Percentiles rank a stretch among this genome's conserved stretches.
These are phyloP conservation scores for Zopfochytrium polystomum DNA, from an alignment of 371 early-diverging fungal genomes.

Conservation along the genomic window DNA sequence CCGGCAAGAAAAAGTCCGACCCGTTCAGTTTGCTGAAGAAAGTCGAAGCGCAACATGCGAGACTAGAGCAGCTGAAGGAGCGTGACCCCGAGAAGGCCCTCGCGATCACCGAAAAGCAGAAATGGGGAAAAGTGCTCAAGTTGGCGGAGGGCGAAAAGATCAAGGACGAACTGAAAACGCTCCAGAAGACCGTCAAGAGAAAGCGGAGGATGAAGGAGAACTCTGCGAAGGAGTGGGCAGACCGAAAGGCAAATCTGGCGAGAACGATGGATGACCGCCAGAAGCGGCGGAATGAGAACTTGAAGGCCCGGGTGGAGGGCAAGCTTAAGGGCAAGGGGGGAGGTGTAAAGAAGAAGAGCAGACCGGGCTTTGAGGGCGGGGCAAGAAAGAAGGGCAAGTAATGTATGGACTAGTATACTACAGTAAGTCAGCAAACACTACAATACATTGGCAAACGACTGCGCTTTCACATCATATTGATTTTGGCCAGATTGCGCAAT, in stretches of 20 bases:
- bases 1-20: slow-evolving; percentile 63
- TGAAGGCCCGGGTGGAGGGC: slow-evolving; percentile 67
- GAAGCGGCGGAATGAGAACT: slow-evolving; percentile 71
- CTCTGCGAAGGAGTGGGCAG: slow-evolving; percentile 75
- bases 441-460: too few relatives aligned
- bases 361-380: slow-evolving; percentile 42
- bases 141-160: slow-evolving; percentile 84
- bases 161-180: slow-evolving; percentile 81
- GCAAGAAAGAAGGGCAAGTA: slow-evolving; percentile 31
- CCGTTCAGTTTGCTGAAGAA: slow-evolving; percentile 71
- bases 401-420: too few relatives aligned
- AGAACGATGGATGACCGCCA: slow-evolving; percentile 63
- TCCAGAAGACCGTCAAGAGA: slow-evolving; percentile 87
- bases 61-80: slow-evolving; percentile 67
- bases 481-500: too few relatives aligned
- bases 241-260: slow-evolving; percentile 66
- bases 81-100: slow-evolving; percentile 68
- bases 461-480: too few relatives aligned
- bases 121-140: slow-evolving; percentile 75
- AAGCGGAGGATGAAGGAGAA: slow-evolving; percentile 76
- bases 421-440: too few relatives aligned
- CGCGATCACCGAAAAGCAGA: slow-evolving; percentile 66
- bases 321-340: slow-evolving; percentile 62
- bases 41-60: slow-evolving; percentile 73
- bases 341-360: slow-evolving; percentile 63